These are phyloP conservation scores for Melaleuca quinquenervia DNA, from an alignment of 345 rosid species.

Conservation along the genomic window DNA sequence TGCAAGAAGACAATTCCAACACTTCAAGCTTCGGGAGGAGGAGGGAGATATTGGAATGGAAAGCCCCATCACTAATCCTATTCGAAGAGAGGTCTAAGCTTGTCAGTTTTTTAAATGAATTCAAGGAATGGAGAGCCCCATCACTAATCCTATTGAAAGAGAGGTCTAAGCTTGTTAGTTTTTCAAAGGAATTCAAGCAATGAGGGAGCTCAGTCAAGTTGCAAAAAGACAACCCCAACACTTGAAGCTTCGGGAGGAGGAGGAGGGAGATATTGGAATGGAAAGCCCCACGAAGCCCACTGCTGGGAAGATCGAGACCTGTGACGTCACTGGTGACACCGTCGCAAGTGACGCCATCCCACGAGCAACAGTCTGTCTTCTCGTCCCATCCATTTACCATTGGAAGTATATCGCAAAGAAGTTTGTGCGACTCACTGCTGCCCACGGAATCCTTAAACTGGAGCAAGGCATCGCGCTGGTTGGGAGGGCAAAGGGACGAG, in stretches of 20 bases:
- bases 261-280: not conserved
- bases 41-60: too few species aligned
- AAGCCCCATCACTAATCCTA: too few species aligned
- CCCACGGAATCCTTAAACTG: not conserved
- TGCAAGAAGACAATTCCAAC: too few species aligned
- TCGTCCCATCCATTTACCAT: not conserved
- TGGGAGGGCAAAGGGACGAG: accelerated
- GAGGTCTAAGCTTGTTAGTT: not conserved
- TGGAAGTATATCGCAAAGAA: too few species aligned
- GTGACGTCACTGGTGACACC: not conserved
- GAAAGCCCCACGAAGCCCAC: accelerated
- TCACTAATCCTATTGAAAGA: not conserved
- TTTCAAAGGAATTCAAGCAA: not conserved
- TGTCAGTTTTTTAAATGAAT: too few species aligned
- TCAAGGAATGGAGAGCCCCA: too few species aligned
- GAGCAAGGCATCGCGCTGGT: not conserved
- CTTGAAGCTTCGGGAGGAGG: not conserved
- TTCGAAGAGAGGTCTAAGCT: too few species aligned
- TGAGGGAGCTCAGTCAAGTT: not conserved
- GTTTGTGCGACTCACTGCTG: too few species aligned
- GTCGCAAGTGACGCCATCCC: not conserved
- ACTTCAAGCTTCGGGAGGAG: too few species aligned
- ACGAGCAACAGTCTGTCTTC: accelerated
- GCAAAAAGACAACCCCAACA: not conserved
- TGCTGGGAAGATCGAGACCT: not conserved